Evolutionary conservation across 805 yeast genomes (phyloP), one percentile per base, ranked within the genome.

Genomic region (Cyberlindnera bimundalis): DNA sequence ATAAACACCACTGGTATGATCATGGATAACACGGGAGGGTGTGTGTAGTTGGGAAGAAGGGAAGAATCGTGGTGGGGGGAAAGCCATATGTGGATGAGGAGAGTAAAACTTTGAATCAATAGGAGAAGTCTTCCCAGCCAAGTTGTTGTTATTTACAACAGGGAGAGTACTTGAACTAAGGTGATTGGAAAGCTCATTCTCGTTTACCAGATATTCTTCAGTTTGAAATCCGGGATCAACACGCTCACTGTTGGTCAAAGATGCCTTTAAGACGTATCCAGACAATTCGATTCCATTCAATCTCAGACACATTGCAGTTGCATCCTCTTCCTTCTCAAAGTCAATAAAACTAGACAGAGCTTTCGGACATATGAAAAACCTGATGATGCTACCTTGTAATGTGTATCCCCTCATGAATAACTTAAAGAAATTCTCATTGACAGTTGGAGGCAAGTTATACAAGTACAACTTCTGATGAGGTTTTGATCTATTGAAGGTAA

Each of bases 401-500:
- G 41, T 39, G 33, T 57, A 56, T 14, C 38, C 44, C 41, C 47
- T 50, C 37, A 57, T 46, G 23, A 57, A 52, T 28, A 53, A 35
- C 39, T 56, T 54, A 45, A 57, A 57, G 29, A 57, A 57, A 21
- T 53, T 51, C 33, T 56, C 61, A 37, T 50, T 53, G 8, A 55
- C 43, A 4, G 46, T 42, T n/a, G 47, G 46, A 13, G 61, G 56
- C 33, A 56, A 42, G 29, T 56, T 57, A 38, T 55, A 51, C 37
- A 57, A 40, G 23, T 45, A 55, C 11, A 57, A 29, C 29, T 40
- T 44, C 25, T 39, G 38, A 16, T 37, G 44, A 2, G 36, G 39
- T 26, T 32, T 25, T 6, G 37, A 12, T 18, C 33, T 34, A 35
- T 28, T 26, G 29, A 37, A 3, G 14, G 34, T 21, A 8, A 20